Evolutionary conservation across 2,329 filamentous ascomycete species (phyloP), one percentile per base, ranked within the genome.

Genomic region (Trichoderma semiorbis): DNA sequence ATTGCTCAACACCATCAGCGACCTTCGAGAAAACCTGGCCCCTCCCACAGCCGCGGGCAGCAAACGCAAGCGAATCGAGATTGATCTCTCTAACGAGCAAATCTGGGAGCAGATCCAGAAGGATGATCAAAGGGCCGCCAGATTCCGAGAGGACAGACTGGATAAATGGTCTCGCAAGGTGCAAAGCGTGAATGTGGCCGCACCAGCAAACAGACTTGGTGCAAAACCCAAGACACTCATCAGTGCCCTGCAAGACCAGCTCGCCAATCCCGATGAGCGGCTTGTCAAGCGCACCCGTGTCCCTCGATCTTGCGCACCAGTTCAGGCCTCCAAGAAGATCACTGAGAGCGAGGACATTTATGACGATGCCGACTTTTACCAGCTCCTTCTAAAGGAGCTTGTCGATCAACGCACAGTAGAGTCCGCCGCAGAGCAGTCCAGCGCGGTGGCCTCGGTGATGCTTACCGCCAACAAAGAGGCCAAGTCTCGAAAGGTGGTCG

Each of bases 291-390:
- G 90, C 58, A 92, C 92, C 0, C 89, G 88, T 58, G 89, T 90
- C 0, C 91, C 93, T 14, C 89, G 93, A 24, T 94, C 92, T 1
- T 95, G 93, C 77, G 93, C 93, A 0, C 93, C 93, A 0, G 82
- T 89, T 0, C 93, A 95, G 76, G 86, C 87, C 0, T 85, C 86
- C 34, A 83, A 83, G 74, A 88, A 88, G 78, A 78, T 90, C 28
- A 81, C 83, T 11, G 87, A 91, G 75, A 90, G 91, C 77, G 79
- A 81, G 1, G 82, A 85, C 24, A 90, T 97, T 75, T 99, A 96
- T 83, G 95, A 98, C 79, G 96, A 99, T 77, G 93, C 93, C 12
- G 91, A 97, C 79, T 98, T 98, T 81, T 99, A 99, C 83, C 94
- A 97, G 80, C 85, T 96, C 16, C 88, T 99, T 2, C 89, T 99